phyloP scores from a whole-genome alignment of 1,284 basidiomycete genomes.

The Anthracocystis walkeri region DNA sequence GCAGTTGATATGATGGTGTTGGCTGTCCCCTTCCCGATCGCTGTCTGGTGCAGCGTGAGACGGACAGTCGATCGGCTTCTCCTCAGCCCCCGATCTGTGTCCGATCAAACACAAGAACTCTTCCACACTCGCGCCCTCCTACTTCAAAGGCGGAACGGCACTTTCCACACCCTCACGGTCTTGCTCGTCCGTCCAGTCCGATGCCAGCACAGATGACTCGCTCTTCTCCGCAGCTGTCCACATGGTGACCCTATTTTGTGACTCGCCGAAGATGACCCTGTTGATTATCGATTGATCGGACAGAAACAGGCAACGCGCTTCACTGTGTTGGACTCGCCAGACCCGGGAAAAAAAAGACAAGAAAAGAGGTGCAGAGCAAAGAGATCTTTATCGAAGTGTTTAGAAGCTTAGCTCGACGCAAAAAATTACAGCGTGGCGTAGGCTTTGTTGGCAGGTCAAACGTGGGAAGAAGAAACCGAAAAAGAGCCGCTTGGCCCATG shows the following conservation, averaged over 20 bases:
- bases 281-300: conserved; percentile 33
- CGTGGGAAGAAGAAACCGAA: neutral
- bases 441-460: conserved; percentile 1
- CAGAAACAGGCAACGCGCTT: conserved; percentile 6
- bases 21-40: conserved; percentile 10
- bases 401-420: conserved; percentile 27
- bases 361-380: conserved; percentile 1
- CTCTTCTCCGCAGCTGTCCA: neutral
- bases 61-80: neutral
- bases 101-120: conserved; percentile 22
- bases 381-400: conserved; percentile 32
- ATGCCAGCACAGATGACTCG: conserved; percentile 14
- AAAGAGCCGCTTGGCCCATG: conserved; percentile 16
- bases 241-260: neutral
- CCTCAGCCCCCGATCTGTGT: neutral
- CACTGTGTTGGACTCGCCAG: conserved; percentile 12
- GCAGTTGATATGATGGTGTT: conserved; percentile 15
- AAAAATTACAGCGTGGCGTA: neutral
- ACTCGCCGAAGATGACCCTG: conserved; percentile 17
- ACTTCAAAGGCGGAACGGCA: neutral
- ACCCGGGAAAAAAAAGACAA: neutral
- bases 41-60: neutral
- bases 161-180: conserved; percentile 10
- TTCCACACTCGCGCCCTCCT: neutral
- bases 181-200: conserved; percentile 32